Evolutionary conservation across 345 rosid species (phyloP), one percentile per base, ranked within the genome.

Genomic region (Corymbia maculata): DNA sequence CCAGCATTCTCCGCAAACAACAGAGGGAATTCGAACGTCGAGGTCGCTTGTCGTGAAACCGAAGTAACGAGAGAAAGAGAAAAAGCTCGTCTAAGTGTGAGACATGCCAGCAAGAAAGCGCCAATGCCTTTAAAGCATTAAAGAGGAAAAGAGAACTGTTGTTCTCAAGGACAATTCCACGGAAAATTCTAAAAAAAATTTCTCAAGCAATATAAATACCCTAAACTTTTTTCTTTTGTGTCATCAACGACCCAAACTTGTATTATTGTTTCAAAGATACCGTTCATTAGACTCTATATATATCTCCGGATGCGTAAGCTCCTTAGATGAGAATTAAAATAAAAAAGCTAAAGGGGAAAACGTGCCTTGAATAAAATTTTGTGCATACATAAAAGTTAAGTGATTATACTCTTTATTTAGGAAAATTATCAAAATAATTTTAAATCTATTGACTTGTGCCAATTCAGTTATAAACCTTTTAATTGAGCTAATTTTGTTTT

Each of bases 391-490:
- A 19, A n/a, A 9, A 64, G 75, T n/a, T 3, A 64, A n/a, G 42
- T 64, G 17, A 64, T 64, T n/a, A 64, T n/a, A 64, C 42, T 64
- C 19, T n/a, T n/a, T 64, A 64, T 36, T 64, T 11, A 7, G 30
- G 30, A 61, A 26, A 28, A 61, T 61, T 6, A 61, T 4, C 1
- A 26, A 5, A 61, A 12, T 10, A 61, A 3, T 12, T 12, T 14
- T 26, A 26, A 61, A 61, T 11, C 3, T 61, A 2, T 28, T 6
- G 2, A 11, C 2, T 26, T 61, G 0, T 28, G 0, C 68, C 2
- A 2, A 5, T 61, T 61, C 7, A 12, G 1, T 28, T 26, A 26
- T 28, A 26, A 26, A 26, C 1, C 1, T 61, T 61, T 61, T 0
- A 61, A 26, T 59, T 26, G 11, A 1, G 12, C 0, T 4, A 61